phyloP scores from a whole-genome alignment of 2,329 filamentous ascomycete species.

The Chalara sp. region DNA sequence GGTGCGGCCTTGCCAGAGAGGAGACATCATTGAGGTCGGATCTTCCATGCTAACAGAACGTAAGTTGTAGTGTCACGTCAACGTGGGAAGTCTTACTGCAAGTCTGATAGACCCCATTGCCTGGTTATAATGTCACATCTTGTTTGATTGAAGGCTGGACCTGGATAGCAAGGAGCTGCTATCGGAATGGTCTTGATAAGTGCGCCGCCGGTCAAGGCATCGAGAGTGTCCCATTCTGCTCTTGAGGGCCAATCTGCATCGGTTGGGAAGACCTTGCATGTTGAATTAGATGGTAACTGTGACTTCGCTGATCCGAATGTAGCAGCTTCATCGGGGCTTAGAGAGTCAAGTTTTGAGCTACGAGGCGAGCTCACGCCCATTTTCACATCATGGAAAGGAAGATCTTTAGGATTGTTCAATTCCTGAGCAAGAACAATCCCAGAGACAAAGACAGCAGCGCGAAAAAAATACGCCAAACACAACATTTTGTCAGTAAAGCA shows the following conservation, averaged over 20 bases:
- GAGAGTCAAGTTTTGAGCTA: no score
- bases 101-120: constrained; percentile 29
- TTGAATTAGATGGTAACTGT: background rate
- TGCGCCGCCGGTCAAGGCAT: constrained; percentile 34
- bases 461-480: no score
- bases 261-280: constrained; percentile 15
- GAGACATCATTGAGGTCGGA: constrained; percentile 40
- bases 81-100: constrained; percentile 23
- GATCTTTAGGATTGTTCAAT: no score
- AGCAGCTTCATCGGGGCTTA: no score
- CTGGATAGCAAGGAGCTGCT: constrained; percentile 37
- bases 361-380: no score
- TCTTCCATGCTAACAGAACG: constrained; percentile 30
- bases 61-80: constrained; percentile 10
- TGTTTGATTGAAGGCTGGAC: constrained; percentile 23
- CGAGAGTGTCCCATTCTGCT: constrained; percentile 37
- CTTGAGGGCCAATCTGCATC: constrained; percentile 39
- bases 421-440: no score
- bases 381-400: no score
- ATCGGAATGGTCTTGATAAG: constrained; percentile 37
- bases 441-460: no score
- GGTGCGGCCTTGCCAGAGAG: constrained; percentile 34
- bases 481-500: no score
- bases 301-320: no score
- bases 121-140: constrained; percentile 27